Percentiles rank a stretch among this genome's conserved stretches.
These are phyloP conservation scores for Gossypium australe DNA, from an alignment of 345 rosid genomes.

Conservation along the genomic window DNA sequence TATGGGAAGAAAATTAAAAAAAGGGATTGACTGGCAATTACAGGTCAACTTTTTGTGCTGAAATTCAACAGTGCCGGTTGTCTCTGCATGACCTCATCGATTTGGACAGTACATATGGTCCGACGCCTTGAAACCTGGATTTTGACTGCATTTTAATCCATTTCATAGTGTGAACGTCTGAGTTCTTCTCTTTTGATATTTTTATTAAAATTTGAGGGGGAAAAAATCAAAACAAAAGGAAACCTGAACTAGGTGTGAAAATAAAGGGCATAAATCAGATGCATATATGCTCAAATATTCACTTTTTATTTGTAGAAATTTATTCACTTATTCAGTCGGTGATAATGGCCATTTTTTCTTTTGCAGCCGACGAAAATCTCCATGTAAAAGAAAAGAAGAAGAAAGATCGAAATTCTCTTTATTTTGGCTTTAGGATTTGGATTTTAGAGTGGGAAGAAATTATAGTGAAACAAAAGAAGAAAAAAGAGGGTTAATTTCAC, in stretches of 20 bases:
- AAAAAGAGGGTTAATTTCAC: too few relatives aligned
- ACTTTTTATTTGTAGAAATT: not conserved
- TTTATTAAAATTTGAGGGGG: too few relatives aligned
- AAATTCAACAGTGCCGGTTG: slow-evolving; percentile 39
- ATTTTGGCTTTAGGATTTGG: not conserved
- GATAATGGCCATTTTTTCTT: slow-evolving; percentile 10
- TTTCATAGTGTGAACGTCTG: slow-evolving; percentile 39
- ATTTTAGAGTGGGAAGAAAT: not conserved
- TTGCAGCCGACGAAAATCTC: slow-evolving; percentile 24
- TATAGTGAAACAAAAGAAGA: not conserved
- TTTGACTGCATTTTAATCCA: slow-evolving; percentile 26
- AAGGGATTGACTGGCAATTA: slow-evolving; percentile 43
- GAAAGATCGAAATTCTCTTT: slow-evolving; percentile 4
- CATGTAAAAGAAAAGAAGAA: slow-evolving; percentile 13
- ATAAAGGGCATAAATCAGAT: not conserved
- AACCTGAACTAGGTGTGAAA: slow-evolving; percentile 18
- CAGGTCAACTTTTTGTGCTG: slow-evolving; percentile 46
- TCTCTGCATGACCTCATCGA: slow-evolving; percentile 11
- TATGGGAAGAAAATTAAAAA: not conserved
- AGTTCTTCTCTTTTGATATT: slow-evolving; percentile 8
- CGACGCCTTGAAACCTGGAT: slow-evolving; percentile 37
- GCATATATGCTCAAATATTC: slow-evolving; percentile 1
- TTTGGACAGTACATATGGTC: slow-evolving; percentile 7
- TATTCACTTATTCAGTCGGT: slow-evolving; percentile 13
- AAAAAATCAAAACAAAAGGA: not conserved